Base-by-base conservation (phyloP, 768 basidiomycete species). In the Auricularia sp. region DNA sequence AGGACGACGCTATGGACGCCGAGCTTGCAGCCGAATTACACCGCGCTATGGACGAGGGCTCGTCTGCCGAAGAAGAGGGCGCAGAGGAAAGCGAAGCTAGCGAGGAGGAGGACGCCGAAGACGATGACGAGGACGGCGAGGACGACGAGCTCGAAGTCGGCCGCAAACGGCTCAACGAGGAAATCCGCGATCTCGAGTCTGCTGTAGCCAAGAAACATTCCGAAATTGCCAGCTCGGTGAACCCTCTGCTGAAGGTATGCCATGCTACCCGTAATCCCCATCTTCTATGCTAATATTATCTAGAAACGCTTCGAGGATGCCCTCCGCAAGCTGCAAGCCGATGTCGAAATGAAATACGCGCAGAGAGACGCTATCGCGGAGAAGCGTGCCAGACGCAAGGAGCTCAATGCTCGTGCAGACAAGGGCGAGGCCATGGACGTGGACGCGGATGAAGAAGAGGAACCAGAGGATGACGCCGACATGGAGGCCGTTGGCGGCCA, bases 221-320 rank as follows among this genome's bases (percentile, higher is more conserved):
- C 23, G 93, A 96, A 74, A 86, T 95, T 66, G 83, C 87, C 2
- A 87, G 86, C 68, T 90, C 90, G 21, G 84, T 85, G 3, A 97
- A 97, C 73, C 88, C 90, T 43, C 82, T 96, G 64, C 93, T 97
- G 72, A 87, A 85, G 80, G 92, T 91, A 67, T 39, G 76, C 18
- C 7, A 69, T 34, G 39, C 14, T 42, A 29, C 29, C 29, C 29
- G 29, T 3, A 29, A 29, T 29, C 29, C 29, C 29, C 29, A 29
- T 34, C 12, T 36, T n/a, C 4, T 18, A 54, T 42, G 18, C 64
- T n/a, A 21, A 64, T 39, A 61, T 14, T 6, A 10, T 43, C 5
- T 70, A 94, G 88, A 89, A 88, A 83, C 93, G 93, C 42, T 95
- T 96, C 75, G 92, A 95, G 73, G 94, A 96, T 72, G 88, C 90